Percentiles rank a stretch among this genome's conserved stretches.
phyloP scores from a whole-genome alignment of 768 basidiomycete species.

The Rhodotorula taiwanensis region DNA sequence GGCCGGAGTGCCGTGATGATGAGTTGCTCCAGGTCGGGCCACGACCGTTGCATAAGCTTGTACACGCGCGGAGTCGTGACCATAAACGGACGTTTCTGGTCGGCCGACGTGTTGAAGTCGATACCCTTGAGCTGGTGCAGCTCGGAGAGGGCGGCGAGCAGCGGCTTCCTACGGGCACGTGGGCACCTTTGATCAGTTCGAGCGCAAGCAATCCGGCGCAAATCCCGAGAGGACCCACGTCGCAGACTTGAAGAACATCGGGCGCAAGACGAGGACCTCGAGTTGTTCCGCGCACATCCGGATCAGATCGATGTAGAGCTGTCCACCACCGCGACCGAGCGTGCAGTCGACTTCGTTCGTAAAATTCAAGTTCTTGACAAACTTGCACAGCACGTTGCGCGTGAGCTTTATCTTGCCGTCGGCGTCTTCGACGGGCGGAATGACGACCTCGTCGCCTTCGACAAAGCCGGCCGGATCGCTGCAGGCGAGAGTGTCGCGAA shows the following conservation, averaged over 20 bases:
- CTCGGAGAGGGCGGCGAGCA: slow-evolving; percentile 15
- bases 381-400: slow-evolving; percentile 11
- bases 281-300: not conserved
- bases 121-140: slow-evolving; percentile 9
- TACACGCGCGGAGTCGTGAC: slow-evolving; percentile 24
- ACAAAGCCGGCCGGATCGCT: slow-evolving; percentile 10
- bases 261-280: slow-evolving; percentile 15
- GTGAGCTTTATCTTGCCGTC: not conserved
- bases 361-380: slow-evolving; percentile 1
- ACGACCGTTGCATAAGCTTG: slow-evolving; percentile 6
- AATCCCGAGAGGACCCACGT: slow-evolving; percentile 12
- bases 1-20: not conserved
- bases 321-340: slow-evolving; percentile 11
- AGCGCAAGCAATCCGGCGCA: no score
- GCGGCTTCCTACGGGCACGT: slow-evolving; percentile 13
- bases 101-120: slow-evolving; percentile 13
- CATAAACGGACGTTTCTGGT: slow-evolving; percentile 6
- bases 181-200: not conserved
- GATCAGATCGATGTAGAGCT: slow-evolving; percentile 15
- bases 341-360: not conserved
- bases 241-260: slow-evolving; percentile 15
- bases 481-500: slow-evolving; percentile 18
- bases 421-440: not conserved
- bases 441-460: slow-evolving; percentile 6
- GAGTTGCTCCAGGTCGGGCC: slow-evolving; percentile 19